Percentiles rank a stretch among this genome's conserved stretches.
phyloP scores from a whole-genome alignment of 139 green algal genomes.

The Ulvella scutata region DNA sequence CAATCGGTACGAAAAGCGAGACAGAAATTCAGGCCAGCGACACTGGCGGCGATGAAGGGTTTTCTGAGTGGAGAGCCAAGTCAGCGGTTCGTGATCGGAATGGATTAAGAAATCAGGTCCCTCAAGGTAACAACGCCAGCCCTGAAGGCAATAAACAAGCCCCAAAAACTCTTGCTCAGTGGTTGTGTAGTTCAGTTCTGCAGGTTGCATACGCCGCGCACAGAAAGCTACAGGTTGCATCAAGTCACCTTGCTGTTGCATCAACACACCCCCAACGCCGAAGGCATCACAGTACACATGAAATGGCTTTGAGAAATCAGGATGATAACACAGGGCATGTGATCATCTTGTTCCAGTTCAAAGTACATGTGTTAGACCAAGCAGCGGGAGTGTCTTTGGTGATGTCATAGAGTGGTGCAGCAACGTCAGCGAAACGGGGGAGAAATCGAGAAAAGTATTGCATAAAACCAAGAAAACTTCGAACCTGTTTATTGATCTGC shows the following conservation, averaged over 20 bases:
- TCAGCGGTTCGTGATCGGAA: slow-evolving; percentile 24
- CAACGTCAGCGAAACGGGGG: slow-evolving; percentile 9
- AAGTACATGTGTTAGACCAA: neutral
- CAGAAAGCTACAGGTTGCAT: slow-evolving; percentile 24
- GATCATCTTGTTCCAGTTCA: slow-evolving; percentile 6
- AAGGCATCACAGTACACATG: slow-evolving; percentile 13
- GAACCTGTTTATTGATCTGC: too few relatives aligned
- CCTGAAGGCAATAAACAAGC: slow-evolving; percentile 10
- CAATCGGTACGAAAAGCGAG: slow-evolving; percentile 13
- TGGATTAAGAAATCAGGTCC: slow-evolving; percentile 5
- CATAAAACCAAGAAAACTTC: slow-evolving; percentile 17
- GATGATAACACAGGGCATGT: neutral
- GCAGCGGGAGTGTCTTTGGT: neutral
- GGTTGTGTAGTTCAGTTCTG: slow-evolving; percentile 25
- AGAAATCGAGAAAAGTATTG: slow-evolving; percentile 30
- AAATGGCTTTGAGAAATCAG: neutral
- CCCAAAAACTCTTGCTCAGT: slow-evolving; percentile 25
- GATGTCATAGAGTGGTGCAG: slow-evolving; percentile 14
- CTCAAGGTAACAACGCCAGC: slow-evolving; percentile 24
- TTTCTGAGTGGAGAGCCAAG: slow-evolving; percentile 8
- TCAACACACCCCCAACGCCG: slow-evolving; percentile 8
- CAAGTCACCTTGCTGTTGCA: slow-evolving; percentile 10
- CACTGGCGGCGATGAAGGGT: neutral
- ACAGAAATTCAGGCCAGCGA: slow-evolving; percentile 10
- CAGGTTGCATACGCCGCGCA: slow-evolving; percentile 8